Conservation (phyloP, 352 stramenopile species). For the Globisporangium apiculatum region DNA sequence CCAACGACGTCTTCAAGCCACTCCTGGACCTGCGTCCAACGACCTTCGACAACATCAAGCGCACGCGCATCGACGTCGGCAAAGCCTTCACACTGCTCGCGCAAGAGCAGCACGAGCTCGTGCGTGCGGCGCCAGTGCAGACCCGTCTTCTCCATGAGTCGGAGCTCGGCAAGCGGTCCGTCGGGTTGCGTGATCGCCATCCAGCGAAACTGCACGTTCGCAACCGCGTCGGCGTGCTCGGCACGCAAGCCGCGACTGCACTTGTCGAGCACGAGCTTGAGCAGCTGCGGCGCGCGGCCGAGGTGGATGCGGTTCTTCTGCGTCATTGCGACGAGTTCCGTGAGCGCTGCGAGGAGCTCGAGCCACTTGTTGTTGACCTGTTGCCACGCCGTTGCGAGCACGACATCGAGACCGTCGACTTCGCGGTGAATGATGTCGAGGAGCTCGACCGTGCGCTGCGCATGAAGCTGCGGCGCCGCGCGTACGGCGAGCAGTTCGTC, state of each 20-base stretch:
- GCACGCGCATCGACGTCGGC: constrained; percentile 40
- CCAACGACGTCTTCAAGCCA: constrained; percentile 55
- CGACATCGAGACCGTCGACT: constrained; percentile 58
- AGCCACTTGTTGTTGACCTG: constrained; percentile 58
- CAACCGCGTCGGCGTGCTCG: constrained; percentile 48
- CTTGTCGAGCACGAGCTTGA: constrained; percentile 36
- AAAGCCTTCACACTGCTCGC: constrained; percentile 72
- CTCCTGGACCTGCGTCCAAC: constrained; percentile 57
- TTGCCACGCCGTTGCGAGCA: constrained; percentile 49
- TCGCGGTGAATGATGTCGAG: constrained; percentile 33
- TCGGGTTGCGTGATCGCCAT: constrained; percentile 60
- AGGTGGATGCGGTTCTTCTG: constrained; percentile 56
- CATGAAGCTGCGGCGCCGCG: constrained; percentile 37
- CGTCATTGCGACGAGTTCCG: constrained; percentile 54
- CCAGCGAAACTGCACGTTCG: constrained; percentile 65
- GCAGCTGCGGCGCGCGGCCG: constrained; percentile 35
- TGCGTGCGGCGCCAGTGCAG: constrained; percentile 70
- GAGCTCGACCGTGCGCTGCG: constrained; percentile 38
- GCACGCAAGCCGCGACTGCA: constrained; percentile 53
- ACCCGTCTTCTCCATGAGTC: constrained; percentile 56
- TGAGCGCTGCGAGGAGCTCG: constrained; percentile 31
- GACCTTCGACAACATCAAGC: constrained; percentile 37
- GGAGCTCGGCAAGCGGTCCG: constrained; percentile 53
- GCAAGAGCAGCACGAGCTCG: constrained; percentile 51
- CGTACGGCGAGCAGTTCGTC: constrained; percentile 61